Percentiles rank a stretch among this genome's conserved stretches.
Evolutionary conservation across 2,329 filamentous ascomycete species (phyloP).

Genomic region (Hirsutella thompsonii): DNA sequence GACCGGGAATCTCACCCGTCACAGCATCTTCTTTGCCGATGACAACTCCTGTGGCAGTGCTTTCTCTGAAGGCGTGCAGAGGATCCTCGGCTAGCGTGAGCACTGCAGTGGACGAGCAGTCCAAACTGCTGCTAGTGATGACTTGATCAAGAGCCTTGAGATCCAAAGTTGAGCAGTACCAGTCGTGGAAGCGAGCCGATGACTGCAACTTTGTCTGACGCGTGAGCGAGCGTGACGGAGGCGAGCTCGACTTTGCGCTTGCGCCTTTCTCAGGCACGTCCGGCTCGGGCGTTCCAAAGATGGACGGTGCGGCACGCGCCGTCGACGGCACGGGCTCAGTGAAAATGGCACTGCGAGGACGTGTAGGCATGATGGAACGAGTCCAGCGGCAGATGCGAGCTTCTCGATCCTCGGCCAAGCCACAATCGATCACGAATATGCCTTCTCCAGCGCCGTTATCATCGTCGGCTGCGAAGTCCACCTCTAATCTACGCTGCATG

Average conservation of each 20-base stretch:
- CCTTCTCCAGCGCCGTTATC: slow-evolving; percentile 63
- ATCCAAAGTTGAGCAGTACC: slow-evolving; percentile 14
- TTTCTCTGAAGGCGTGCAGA: slow-evolving; percentile 30
- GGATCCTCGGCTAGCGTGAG: slow-evolving; percentile 70
- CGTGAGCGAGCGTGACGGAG: slow-evolving; percentile 3
- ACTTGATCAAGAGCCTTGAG: slow-evolving; percentile 46
- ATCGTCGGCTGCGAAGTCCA: slow-evolving; percentile 80
- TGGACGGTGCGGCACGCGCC: slow-evolving; percentile 10
- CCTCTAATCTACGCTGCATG: slow-evolving; percentile 73
- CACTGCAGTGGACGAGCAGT: slow-evolving; percentile 60
- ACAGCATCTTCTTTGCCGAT: slow-evolving; percentile 23
- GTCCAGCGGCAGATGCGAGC: slow-evolving; percentile 31
- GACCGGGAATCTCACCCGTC: slow-evolving; percentile 61
- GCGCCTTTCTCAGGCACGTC: not conserved
- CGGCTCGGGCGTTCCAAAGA: slow-evolving; percentile 14
- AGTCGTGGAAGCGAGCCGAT: slow-evolving; percentile 15
- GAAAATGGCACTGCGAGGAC: slow-evolving; percentile 3
- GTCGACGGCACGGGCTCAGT: slow-evolving; percentile 3
- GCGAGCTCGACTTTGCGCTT: not conserved
- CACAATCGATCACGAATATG: slow-evolving; percentile 62
- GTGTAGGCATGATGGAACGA: slow-evolving; percentile 16
- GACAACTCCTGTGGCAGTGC: slow-evolving; percentile 26
- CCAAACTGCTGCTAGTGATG: slow-evolving; percentile 57
- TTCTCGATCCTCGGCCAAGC: slow-evolving; percentile 44
- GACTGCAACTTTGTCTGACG: too few species aligned